Percentiles rank a stretch among this genome's conserved stretches.
phyloP scores from a whole-genome alignment of 257 asterid species.

The Przewalskia tangutica region DNA sequence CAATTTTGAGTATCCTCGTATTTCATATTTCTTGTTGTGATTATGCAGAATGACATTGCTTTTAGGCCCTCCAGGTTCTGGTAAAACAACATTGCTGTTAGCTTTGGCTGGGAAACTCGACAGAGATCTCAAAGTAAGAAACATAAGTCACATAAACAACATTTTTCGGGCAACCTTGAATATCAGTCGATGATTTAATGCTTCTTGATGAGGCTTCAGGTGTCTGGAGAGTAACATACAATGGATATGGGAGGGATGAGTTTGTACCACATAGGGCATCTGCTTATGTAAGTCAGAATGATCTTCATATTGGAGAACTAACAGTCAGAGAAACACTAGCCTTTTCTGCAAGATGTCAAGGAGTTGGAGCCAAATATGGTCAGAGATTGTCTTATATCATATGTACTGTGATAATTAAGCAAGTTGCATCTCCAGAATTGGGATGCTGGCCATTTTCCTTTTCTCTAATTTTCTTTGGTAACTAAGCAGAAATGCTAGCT shows the following conservation, averaged over 20 bases:
- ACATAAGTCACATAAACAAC: neutral
- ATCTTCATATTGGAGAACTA: conserved; percentile 59
- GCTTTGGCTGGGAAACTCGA: conserved; percentile 64
- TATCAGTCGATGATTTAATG: neutral
- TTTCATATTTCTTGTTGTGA: neutral
- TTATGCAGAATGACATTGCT: too few species aligned
- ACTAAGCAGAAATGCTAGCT: conserved; percentile 41
- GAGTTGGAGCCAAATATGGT: conserved; percentile 57
- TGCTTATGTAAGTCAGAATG: conserved; percentile 58
- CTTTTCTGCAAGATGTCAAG: conserved; percentile 66
- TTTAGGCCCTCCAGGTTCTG: conserved; percentile 68
- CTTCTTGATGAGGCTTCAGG: conserved; percentile 16
- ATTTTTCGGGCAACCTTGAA: neutral
- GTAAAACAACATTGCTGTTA: conserved; percentile 56
- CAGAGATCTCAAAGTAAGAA: conserved; percentile 31
- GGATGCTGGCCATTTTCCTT: neutral
- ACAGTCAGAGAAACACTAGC: conserved; percentile 61
- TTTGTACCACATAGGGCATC: conserved; percentile 51
- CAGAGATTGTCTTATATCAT: neutral
- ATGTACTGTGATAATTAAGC: neutral
- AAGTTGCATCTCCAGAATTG: neutral
- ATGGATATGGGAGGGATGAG: conserved; percentile 49
- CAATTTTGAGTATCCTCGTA: neutral
- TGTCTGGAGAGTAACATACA: conserved; percentile 42
- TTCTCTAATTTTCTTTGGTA: neutral